Percentiles rank a stretch among this genome's conserved stretches.
Evolutionary conservation across 1,139 yeast species (phyloP).

Genomic region (Sugiyamaella neomexicana): DNA sequence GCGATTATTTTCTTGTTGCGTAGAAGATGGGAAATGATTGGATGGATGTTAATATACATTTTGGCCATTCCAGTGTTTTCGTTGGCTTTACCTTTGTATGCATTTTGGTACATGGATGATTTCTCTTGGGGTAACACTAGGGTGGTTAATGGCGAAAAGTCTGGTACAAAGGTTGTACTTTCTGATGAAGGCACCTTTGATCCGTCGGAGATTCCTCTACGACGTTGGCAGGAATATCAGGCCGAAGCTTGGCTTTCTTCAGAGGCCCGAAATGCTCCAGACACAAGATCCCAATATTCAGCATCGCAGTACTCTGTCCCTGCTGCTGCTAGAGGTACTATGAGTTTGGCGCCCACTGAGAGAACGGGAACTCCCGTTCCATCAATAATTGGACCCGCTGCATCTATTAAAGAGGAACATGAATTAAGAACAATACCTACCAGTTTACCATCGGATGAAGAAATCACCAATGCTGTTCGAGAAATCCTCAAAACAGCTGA

Average conservation of each 20-base stretch:
- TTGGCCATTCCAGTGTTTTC: conserved; percentile 45
- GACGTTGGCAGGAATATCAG: conserved; percentile 45
- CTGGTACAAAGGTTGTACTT: conserved; percentile 41
- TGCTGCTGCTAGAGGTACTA: conserved; percentile 5
- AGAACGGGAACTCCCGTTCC: conserved; percentile 10
- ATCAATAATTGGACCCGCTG: conserved; percentile 10
- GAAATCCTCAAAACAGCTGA: conserved; percentile 44
- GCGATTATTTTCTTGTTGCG: conserved; percentile 43
- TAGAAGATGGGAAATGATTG: conserved; percentile 48
- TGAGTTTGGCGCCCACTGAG: conserved; percentile 16
- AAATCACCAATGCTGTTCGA: conserved; percentile 41
- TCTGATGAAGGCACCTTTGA: conserved; percentile 44
- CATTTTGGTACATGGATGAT: conserved; percentile 50
- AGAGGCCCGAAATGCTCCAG: conserved; percentile 20
- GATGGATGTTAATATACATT: conserved; percentile 47
- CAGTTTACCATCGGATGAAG: conserved; percentile 41
- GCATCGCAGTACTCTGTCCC: conserved; percentile 23
- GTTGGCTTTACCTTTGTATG: conserved; percentile 43
- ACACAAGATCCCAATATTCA: conserved; percentile 18
- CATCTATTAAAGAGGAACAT: conserved; percentile 23
- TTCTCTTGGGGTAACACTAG: conserved; percentile 50
- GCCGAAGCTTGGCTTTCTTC: conserved; percentile 37
- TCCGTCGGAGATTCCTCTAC: conserved; percentile 43
- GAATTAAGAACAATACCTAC: conserved; percentile 28
- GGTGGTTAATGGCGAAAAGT: conserved; percentile 44